Conservation (phyloP, 2,329 filamentous ascomycete genomes). For the Sporothrix dimorphospora region DNA sequence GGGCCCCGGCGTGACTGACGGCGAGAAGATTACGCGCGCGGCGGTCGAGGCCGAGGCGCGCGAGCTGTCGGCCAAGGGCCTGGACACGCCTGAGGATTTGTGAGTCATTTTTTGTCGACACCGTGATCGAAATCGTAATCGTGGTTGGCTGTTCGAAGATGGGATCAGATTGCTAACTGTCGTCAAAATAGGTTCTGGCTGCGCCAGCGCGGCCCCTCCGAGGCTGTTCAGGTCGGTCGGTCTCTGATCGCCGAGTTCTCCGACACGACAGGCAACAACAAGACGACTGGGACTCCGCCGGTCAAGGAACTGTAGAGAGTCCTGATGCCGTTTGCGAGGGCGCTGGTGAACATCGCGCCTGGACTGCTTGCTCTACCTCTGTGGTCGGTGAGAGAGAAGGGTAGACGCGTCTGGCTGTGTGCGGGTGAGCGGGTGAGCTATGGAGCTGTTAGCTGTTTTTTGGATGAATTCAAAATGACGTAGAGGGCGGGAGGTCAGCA, state of each 20-base stretch:
- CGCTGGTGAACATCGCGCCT: neutral
- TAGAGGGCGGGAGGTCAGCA: neutral
- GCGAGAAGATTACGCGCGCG: slow-evolving; percentile 58
- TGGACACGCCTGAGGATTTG: slow-evolving; percentile 56
- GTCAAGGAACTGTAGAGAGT: slow-evolving; percentile 19
- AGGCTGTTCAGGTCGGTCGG: slow-evolving; percentile 61
- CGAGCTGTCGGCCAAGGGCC: slow-evolving; percentile 52
- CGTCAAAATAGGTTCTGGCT: slow-evolving; percentile 58
- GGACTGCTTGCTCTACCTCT: neutral
- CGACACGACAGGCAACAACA: neutral
- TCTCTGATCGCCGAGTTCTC: slow-evolving; percentile 53
- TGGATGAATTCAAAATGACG: slow-evolving; percentile 11
- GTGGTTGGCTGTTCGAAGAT: neutral
- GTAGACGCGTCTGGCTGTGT: neutral
- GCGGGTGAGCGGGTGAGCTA: slow-evolving; percentile 14
- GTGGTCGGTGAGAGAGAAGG: slow-evolving; percentile 12
- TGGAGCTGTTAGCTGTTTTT: neutral
- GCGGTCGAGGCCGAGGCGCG: slow-evolving; percentile 67
- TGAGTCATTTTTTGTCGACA: slow-evolving; percentile 40
- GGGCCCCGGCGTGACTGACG: slow-evolving; percentile 35
- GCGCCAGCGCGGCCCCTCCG: slow-evolving; percentile 60
- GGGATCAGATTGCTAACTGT: neutral
- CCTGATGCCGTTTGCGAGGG: neutral
- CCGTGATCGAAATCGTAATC: neutral
- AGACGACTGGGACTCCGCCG: neutral